Evolutionary conservation across 2,329 filamentous ascomycete species (phyloP).

Genomic region (Venturia oleaginea): DNA sequence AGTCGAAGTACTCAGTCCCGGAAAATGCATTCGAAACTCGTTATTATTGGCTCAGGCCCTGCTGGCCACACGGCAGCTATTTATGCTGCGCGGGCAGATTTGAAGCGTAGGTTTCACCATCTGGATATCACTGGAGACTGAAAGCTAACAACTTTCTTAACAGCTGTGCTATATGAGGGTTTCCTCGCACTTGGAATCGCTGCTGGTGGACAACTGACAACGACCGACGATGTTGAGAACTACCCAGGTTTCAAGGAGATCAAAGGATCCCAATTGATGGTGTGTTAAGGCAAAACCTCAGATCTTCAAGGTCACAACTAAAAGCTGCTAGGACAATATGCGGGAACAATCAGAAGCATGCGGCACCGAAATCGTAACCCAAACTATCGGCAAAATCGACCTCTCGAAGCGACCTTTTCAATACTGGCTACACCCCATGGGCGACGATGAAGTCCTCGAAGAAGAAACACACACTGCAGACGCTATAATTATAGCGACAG

Average conservation of each 20-base stretch:
- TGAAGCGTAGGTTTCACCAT: conserved; percentile 57
- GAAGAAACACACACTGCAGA: conserved; percentile 72
- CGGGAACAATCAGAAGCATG: conserved; percentile 82
- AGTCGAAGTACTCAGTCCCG: conserved; percentile 25
- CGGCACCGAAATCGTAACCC: conserved; percentile 85
- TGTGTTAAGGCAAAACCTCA: conserved; percentile 25
- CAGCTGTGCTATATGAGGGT: conserved; percentile 88
- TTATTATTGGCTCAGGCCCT: conserved; percentile 82
- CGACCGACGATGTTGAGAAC: conserved; percentile 97
- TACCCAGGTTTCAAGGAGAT: conserved; percentile 92
- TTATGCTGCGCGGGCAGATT: conserved; percentile 87
- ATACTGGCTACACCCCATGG: conserved; percentile 64
- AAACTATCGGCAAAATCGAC: conserved; percentile 86
- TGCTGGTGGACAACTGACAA: conserved; percentile 92
- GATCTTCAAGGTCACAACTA: not conserved
- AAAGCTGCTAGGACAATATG: conserved; percentile 62
- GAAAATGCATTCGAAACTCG: conserved; percentile 87
- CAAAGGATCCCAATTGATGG: conserved; percentile 81
- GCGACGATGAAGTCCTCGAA: conserved; percentile 66
- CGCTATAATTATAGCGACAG: conserved; percentile 86
- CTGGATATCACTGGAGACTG: not conserved
- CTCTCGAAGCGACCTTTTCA: conserved; percentile 77
- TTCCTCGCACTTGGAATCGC: conserved; percentile 97
- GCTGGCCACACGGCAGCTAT: conserved; percentile 96
- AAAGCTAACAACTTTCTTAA: conserved; percentile 18